These are phyloP conservation scores for Huiozyma naganishii DNA, from an alignment of 805 yeast genomes.

Conservation along the genomic window DNA sequence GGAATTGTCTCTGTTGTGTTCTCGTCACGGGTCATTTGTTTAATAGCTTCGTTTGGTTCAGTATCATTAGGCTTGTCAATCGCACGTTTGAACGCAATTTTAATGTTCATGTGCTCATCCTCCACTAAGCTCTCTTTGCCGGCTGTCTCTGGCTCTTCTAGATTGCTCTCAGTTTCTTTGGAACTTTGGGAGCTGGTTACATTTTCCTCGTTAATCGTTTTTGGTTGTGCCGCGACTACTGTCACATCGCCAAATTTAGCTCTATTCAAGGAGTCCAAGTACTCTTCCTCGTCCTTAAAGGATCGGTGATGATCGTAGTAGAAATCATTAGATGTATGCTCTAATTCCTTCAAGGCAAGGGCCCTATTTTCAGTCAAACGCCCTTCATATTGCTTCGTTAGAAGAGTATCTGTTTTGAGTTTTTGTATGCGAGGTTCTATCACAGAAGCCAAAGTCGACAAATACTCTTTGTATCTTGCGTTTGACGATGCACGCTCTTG, in stretches of 20 bases:
- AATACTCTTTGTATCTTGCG: slow-evolving; percentile 8
- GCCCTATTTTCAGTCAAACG: slow-evolving; percentile 8
- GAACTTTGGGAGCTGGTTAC: neutral
- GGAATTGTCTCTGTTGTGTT: neutral
- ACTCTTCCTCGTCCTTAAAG: slow-evolving; percentile 15
- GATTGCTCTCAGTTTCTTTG: neutral
- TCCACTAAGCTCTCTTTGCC: neutral
- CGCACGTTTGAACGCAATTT: slow-evolving; percentile 17
- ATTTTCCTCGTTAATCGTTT: too few species aligned
- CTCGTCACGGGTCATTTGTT: neutral
- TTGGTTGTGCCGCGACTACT: too few species aligned
- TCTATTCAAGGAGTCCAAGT: slow-evolving; percentile 11
- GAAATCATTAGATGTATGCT: slow-evolving; percentile 14
- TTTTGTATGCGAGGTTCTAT: slow-evolving; percentile 14
- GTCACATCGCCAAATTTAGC: slow-evolving; percentile 1
- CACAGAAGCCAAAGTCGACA: slow-evolving; percentile 7
- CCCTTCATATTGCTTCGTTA: slow-evolving; percentile 12
- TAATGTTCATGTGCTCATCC: slow-evolving; percentile 14
- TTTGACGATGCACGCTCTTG: slow-evolving; percentile 9
- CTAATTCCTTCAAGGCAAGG: slow-evolving; percentile 15
- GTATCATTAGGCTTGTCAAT: slow-evolving; percentile 11
- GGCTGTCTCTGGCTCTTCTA: neutral
- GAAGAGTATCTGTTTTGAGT: slow-evolving; percentile 7
- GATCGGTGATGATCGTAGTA: slow-evolving; percentile 21
- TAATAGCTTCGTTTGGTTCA: neutral